A percentile compares a stretch with the other conserved stretches of the same genome.
Evolutionary conservation across 2,329 filamentous ascomycete genomes (phyloP).

Genomic region (Cercospora sojina): DNA sequence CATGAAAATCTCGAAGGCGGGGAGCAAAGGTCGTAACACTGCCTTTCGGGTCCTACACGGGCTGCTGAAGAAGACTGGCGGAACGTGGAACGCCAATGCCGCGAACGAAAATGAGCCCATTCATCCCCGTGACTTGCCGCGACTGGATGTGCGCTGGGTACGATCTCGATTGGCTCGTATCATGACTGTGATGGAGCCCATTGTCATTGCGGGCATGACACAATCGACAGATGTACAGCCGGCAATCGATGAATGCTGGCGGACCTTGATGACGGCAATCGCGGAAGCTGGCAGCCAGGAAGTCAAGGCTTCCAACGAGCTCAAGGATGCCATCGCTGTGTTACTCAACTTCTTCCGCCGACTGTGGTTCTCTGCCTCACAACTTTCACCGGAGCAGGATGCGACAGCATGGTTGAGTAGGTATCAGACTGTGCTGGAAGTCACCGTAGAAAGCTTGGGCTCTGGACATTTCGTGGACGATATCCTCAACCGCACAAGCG

Average conservation of each 20-base stretch:
- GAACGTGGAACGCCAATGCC: conserved; percentile 72
- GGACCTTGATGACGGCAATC: conserved; percentile 60
- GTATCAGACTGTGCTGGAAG: conserved; percentile 34
- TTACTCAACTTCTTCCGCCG: conserved; percentile 68
- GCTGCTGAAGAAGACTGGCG: conserved; percentile 63
- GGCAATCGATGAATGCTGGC: conserved; percentile 35
- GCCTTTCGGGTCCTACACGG: conserved; percentile 71
- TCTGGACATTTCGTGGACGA: conserved; percentile 52
- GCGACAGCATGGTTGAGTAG: conserved; percentile 24
- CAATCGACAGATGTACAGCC: conserved; percentile 21
- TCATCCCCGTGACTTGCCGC: conserved; percentile 72
- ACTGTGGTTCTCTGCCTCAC: conserved; percentile 57
- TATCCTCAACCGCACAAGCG: conserved; percentile 52
- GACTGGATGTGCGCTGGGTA: conserved; percentile 83
- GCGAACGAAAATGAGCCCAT: conserved; percentile 56
- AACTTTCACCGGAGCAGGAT: conserved; percentile 14
- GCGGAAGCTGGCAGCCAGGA: conserved; percentile 75
- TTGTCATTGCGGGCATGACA: conserved; percentile 54
- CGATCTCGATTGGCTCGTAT: conserved; percentile 67
- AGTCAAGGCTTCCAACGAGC: conserved; percentile 82
- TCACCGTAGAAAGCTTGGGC: conserved; percentile 53
- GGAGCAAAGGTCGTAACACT: conserved; percentile 56
- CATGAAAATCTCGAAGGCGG: conserved; percentile 52
- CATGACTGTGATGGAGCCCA: conserved; percentile 59
- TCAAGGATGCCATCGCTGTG: conserved; percentile 73